Percentiles rank a stretch among this genome's conserved stretches.
phyloP scores from a whole-genome alignment of 257 asterid species.

The Coffea canephora region DNA sequence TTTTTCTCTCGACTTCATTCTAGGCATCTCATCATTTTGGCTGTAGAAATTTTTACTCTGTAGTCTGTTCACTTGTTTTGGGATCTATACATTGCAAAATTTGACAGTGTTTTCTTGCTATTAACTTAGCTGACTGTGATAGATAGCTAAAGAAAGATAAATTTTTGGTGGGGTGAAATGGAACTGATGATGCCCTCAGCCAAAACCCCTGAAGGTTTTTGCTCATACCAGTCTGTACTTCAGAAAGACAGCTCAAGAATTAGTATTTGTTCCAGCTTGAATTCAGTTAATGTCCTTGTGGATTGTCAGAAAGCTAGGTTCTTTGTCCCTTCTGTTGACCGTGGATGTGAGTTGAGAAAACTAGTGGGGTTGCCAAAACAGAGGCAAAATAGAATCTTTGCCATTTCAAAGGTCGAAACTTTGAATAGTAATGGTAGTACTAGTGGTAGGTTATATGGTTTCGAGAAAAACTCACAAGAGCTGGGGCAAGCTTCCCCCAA shows the following conservation, averaged over 20 bases:
- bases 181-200: conserved; percentile 50
- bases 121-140: background rate
- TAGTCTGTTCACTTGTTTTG: background rate
- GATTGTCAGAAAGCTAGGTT: conserved; percentile 16
- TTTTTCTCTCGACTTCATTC: background rate
- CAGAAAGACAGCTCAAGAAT: conserved; percentile 18
- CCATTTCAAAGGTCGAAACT: conserved; percentile 46
- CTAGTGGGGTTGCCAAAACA: conserved; percentile 23
- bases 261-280: conserved; percentile 18
- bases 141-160: background rate
- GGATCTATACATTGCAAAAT: background rate
- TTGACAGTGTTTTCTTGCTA: background rate
- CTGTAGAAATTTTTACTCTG: background rate
- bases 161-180: conserved; percentile 32
- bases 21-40: background rate
- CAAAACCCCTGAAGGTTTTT: conserved; percentile 48
- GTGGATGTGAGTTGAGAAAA: conserved; percentile 25
- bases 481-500: conserved; percentile 27
- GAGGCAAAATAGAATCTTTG: conserved; percentile 37
- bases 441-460: conserved; percentile 46
- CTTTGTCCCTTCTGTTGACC: background rate
- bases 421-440: conserved; percentile 11
- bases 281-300: conserved; percentile 15
- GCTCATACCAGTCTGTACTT: conserved; percentile 32
- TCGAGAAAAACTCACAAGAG: conserved; percentile 21